Evolutionary conservation across 345 rosid species (phyloP).

Genomic region (Carallia brachiata): DNA sequence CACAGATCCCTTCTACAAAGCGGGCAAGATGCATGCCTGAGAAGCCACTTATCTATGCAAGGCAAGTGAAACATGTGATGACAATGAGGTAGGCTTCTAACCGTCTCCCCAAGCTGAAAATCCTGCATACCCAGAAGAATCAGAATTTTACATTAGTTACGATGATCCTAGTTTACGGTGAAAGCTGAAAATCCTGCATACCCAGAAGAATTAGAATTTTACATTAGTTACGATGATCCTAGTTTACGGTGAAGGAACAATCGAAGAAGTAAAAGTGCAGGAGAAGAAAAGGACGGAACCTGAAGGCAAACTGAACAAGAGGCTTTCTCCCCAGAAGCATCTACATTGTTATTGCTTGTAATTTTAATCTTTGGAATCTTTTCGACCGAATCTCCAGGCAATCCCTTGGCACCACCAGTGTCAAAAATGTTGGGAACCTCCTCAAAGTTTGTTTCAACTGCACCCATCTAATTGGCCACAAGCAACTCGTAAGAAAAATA

Average conservation of each 20-base stretch:
- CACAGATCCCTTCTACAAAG: slow-evolving; percentile 90
- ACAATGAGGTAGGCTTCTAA: slow-evolving; percentile 91
- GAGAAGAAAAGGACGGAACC: slow-evolving; percentile 37
- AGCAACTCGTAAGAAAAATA: slow-evolving; percentile 12
- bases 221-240: background rate
- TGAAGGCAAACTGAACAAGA: slow-evolving; percentile 97
- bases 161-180: background rate
- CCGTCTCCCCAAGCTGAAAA: slow-evolving; percentile 85
- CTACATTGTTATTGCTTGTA: slow-evolving; percentile 54
- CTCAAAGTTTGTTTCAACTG: slow-evolving; percentile 70
- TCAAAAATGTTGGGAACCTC: slow-evolving; percentile 85
- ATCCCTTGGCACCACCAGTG: slow-evolving; percentile 71
- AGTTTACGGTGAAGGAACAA: background rate
- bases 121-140: slow-evolving; percentile 51
- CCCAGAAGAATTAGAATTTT: background rate
- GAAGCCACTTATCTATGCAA: slow-evolving; percentile 97
- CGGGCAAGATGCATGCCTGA: slow-evolving; percentile 87
- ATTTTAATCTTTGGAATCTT: slow-evolving; percentile 83
- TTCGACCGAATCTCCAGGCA: slow-evolving; percentile 71
- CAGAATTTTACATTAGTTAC: background rate
- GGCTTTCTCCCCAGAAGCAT: slow-evolving; percentile 74
- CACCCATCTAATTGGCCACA: slow-evolving; percentile 72
- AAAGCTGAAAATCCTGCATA: slow-evolving; percentile 81
- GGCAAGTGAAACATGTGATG: slow-evolving; percentile 97
- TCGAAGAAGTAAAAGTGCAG: background rate